Conservation (phyloP, 116 monocot genomes). For the Iris pallida region DNA sequence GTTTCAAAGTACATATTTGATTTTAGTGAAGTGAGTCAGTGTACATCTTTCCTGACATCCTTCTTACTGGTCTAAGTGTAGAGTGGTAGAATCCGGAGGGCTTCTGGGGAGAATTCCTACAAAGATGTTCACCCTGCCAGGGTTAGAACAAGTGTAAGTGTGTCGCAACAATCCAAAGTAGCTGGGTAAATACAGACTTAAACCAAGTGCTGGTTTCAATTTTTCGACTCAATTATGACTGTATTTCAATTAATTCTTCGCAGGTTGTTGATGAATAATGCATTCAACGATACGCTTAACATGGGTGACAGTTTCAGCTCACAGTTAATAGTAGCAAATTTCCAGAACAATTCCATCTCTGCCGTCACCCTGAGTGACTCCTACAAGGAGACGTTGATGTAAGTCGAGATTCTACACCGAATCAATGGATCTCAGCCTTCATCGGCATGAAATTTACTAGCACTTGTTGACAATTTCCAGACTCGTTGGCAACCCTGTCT, state of each 20-base stretch:
- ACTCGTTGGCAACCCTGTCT: constrained; percentile 38
- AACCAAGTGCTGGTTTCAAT: too few species aligned
- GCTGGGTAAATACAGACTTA: too few species aligned
- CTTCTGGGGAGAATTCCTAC: constrained; percentile 32
- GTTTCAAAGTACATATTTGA: too few species aligned
- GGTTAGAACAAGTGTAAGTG: constrained; percentile 25
- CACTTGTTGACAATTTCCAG: constrained; percentile 18
- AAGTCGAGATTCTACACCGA: not conserved
- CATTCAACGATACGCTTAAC: constrained; percentile 33
- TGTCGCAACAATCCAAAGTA: not conserved
- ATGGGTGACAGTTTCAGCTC: constrained; percentile 18
- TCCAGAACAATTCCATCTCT: constrained; percentile 24
- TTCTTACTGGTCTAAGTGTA: not conserved
- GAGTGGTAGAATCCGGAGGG: constrained; percentile 28
- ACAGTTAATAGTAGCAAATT: constrained; percentile 20
- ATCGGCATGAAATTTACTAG: not conserved
- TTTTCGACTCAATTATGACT: not conserved
- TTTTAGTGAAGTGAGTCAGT: too few species aligned
- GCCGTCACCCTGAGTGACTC: not conserved
- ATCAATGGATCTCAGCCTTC: not conserved
- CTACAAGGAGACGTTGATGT: constrained; percentile 31
- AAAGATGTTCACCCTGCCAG: constrained; percentile 27
- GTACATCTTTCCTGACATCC: not conserved
- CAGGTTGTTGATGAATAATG: constrained; percentile 35
- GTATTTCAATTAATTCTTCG: not conserved